Conservation (phyloP, 768 basidiomycete species). For the Mycena albidolilacea region DNA sequence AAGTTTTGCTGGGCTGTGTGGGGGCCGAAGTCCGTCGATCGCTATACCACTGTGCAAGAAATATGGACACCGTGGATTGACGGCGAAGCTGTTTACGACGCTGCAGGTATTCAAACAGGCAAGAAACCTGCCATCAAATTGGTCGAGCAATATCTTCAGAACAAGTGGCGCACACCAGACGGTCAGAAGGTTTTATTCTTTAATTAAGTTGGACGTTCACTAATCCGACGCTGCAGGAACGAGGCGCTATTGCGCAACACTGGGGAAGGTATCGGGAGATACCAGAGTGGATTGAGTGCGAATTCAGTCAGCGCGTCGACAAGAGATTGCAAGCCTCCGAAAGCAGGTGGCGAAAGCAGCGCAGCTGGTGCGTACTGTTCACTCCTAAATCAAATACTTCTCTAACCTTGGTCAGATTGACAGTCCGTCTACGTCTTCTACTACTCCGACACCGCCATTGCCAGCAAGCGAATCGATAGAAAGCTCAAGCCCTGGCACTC, state of each 20-base stretch:
- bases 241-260: background rate
- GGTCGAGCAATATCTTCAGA: slow-evolving; percentile 43
- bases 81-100: slow-evolving; percentile 18
- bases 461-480: no score
- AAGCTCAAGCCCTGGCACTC: no score
- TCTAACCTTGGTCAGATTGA: background rate
- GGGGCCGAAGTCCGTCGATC: slow-evolving; percentile 27
- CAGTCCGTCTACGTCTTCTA: no score
- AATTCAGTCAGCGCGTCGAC: background rate
- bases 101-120: slow-evolving; percentile 39
- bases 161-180: background rate
- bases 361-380: background rate
- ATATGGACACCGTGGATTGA: no score
- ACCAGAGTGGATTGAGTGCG: background rate
- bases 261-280: background rate
- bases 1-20: slow-evolving; percentile 45
- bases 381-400: background rate
- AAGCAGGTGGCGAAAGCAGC: background rate
- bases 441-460: no score
- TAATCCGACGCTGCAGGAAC: background rate
- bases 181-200: background rate
- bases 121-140: slow-evolving; percentile 45
- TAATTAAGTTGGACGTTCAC: background rate
- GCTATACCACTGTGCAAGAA: no score
- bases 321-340: background rate